These are phyloP conservation scores for Linum usitatissimum DNA, from an alignment of 345 rosid species.

Conservation along the genomic window DNA sequence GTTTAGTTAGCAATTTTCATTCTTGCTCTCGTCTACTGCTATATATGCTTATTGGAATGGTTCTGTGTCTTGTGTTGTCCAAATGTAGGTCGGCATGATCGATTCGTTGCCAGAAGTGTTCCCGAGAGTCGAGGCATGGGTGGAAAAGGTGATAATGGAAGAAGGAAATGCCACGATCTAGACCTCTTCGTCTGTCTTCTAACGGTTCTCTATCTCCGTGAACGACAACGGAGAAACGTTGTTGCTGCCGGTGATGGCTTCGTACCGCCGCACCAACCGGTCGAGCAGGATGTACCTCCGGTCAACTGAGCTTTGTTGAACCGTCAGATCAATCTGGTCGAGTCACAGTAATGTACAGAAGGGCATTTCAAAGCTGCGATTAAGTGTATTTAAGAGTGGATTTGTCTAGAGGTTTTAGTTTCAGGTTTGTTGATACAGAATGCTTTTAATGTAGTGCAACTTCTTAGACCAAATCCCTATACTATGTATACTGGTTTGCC, in stretches of 20 bases:
- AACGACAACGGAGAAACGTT: conserved; percentile 65
- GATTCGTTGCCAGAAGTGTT: conserved; percentile 84
- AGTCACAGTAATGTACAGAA: not conserved
- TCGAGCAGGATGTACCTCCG: conserved; percentile 20
- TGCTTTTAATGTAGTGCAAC: too few relatives aligned
- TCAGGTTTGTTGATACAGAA: too few relatives aligned
- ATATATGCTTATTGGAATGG: not conserved
- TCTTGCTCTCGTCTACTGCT: not conserved
- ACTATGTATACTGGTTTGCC: too few relatives aligned
- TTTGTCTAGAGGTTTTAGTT: too few relatives aligned
- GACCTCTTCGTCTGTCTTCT: conserved; percentile 79
- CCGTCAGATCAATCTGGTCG: not conserved
- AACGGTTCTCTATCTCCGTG: conserved; percentile 79
- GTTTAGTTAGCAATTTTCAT: not conserved
- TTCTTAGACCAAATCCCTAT: too few relatives aligned
- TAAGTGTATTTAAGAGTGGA: too few relatives aligned
- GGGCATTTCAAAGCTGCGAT: not conserved
- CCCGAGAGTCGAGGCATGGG: conserved; percentile 84
- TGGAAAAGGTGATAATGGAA: conserved; percentile 75
- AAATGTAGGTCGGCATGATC: conserved; percentile 54
- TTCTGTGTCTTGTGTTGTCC: too few relatives aligned
- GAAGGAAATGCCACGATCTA: conserved; percentile 97
- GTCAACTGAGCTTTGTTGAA: not conserved
- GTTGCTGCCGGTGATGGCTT: conserved; percentile 35
- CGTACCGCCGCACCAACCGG: conserved; percentile 17